Evolutionary conservation across 1,284 basidiomycete genomes (phyloP), one percentile per base, ranked within the genome.

Genomic region (Moniliophthora roreri): DNA sequence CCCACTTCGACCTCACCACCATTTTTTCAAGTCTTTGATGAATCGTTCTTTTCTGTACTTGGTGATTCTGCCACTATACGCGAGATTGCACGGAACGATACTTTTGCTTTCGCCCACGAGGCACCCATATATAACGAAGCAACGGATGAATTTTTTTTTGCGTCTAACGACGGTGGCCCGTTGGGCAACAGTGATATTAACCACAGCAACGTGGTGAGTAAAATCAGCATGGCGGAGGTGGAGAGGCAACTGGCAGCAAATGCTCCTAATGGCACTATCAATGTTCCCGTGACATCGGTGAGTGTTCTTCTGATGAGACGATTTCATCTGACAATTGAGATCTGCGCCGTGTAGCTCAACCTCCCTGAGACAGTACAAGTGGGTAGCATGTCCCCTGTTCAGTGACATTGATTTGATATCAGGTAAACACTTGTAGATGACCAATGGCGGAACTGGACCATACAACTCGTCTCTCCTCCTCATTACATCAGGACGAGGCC

Each of bases 371-470:
- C 66, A 7, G 64, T 79, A 28, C 75, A 79, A 52, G 55, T 53
- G 26, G 26, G 55, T 24, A 18, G 24, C 16, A 28, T n/a, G 13
- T 21, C 36, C 28, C 24, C 26, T 18, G 38, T 20, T 36, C 20
- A 39, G 23, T 36, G 23, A 39, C 37, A 39, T 5, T 41, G 44
- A 36, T 49, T 35, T 24, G 18, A n/a, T 49, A 0, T 71, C 73
- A 24, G 63, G 62, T 1, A 60, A 82, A 6, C 76, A n/a, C n/a
- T n/a, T n/a, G n/a, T n/a, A 84, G 64, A 91, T 90, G 81, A 87
- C 85, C 10, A 92, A 91, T 63, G 89, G 89, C 32, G 85, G 82
- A 11, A 86, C 84, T 38, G 87, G 87, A 4, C 86, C 84, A 1
- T 87, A 80, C 62, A 77, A 79, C 32, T 80, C 77, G 23, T 73